These are phyloP conservation scores for Ettlia oleoabundans DNA, from an alignment of 139 green algal genomes.

Conservation along the genomic window DNA sequence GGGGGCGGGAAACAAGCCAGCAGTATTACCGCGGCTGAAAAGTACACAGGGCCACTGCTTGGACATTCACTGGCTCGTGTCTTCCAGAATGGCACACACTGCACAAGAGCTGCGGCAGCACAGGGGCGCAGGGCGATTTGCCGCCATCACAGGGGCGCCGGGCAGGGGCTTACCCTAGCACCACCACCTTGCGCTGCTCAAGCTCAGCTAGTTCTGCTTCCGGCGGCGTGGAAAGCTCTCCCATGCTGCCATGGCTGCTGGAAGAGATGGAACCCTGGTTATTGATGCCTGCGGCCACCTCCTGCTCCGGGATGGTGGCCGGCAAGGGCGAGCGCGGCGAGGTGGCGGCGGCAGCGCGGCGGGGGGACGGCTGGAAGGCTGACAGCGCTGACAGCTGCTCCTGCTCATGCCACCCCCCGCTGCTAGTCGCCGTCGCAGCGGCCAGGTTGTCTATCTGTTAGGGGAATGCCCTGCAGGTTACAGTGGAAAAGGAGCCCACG, in stretches of 20 bases:
- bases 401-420: constrained; percentile 23
- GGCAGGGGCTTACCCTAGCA: constrained; percentile 30
- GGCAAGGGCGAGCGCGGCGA: constrained; percentile 24
- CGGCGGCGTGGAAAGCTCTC: not conserved
- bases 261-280: not conserved
- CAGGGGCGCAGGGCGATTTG: too few species aligned
- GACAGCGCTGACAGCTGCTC: not conserved
- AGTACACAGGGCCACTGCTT: too few species aligned
- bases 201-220: constrained; percentile 10
- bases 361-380: not conserved
- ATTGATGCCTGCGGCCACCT: not conserved
- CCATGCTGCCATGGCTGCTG: constrained; percentile 29
- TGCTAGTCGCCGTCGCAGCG: not conserved
- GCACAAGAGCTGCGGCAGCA: too few species aligned
- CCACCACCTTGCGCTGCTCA: constrained; percentile 45
- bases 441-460: not conserved
- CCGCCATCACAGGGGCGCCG: too few species aligned
- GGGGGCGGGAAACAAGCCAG: too few species aligned
- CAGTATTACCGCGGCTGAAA: too few species aligned
- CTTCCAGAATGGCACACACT: too few species aligned
- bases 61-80: too few species aligned
- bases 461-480: not conserved
- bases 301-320: constrained; percentile 3
- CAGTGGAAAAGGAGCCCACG: too few species aligned
- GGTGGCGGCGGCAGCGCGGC: not conserved